These are phyloP conservation scores for Coemansia sp. DNA, from an alignment of 192 early-diverging fungal species.

Conservation along the genomic window DNA sequence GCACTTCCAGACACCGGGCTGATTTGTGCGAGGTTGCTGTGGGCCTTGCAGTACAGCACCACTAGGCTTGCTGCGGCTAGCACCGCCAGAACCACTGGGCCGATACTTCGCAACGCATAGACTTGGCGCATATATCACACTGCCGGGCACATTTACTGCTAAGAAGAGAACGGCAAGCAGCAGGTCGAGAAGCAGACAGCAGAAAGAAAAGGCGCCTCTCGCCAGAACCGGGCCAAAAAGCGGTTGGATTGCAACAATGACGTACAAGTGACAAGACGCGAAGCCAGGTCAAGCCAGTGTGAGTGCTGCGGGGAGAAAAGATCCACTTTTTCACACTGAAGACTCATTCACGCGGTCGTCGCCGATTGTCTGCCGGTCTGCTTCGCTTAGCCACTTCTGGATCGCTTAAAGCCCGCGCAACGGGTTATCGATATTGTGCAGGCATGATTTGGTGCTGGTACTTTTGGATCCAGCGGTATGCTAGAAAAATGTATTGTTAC, in stretches of 20 bases:
- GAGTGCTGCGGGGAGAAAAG: too few relatives aligned
- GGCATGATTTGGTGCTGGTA: too few relatives aligned
- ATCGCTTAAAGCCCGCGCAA: too few relatives aligned
- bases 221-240: neutral
- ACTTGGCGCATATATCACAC: neutral
- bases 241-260: conserved; percentile 2
- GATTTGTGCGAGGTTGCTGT: neutral
- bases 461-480: too few relatives aligned
- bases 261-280: neutral
- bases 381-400: too few relatives aligned
- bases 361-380: too few relatives aligned
- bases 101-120: neutral
- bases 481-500: too few relatives aligned
- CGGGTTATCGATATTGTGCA: too few relatives aligned
- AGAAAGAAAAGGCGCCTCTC: neutral
- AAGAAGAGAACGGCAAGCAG: neutral
- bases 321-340: neutral
- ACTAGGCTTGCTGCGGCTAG: neutral
- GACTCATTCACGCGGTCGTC: too few relatives aligned
- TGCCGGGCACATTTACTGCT: neutral
- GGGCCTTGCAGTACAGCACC: neutral
- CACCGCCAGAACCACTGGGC: neutral
- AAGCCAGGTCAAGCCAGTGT: neutral
- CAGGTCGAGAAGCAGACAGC: neutral
- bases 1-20: neutral